Base-by-base conservation (phyloP, 116 monocot species). In the Phalaenopsis hybrid region DNA sequence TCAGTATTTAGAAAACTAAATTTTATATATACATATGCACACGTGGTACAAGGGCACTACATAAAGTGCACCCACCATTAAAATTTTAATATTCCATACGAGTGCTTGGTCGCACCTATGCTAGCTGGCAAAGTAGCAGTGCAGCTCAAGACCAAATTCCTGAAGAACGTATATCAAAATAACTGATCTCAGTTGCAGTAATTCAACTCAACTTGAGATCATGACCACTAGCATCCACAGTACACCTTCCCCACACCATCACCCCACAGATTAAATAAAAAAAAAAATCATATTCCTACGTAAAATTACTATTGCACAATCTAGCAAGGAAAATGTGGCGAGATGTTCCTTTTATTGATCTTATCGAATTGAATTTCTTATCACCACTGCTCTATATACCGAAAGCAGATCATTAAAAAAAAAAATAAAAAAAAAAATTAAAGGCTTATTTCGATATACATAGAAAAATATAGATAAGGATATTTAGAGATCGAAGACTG, bases 311-410 rank as follows among this genome's bases (percentile, higher is more conserved):
- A 5, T 70, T 12, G 15, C 72, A 72, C 16, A 25, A 72, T 75
- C 75, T 45, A 8, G 75, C 45, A 45, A 8, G 15, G 75, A 75
- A 75, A 75, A 75, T 75, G 18, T 45, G 46, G 75, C 44, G 28
- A 28, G 28, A 28, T 28, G 28, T 28, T 28, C 28, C 28, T 28
- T 28, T 72, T 72, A 72, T 72, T 75, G 46, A 16, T 5, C 63
- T 72, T 72, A 72, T 72, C 46, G 46, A 44, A 75, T 75, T 75
- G 7, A 46, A 33, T 45, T 45, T 28, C 44, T 46, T 12, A 16
- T 8, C 44, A 48, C 17, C 46, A 21, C 46, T 33, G 75, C 18
- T 45, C 45, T 75, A 46, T 46, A 46, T 75, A 75, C 3, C 45
- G 11, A 75, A 37, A 45, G 6, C 17, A 75, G 20, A 11, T 11